Evolutionary conservation across 352 stramenopile genomes (phyloP).

Genomic region (Phytophthora megakarya): DNA sequence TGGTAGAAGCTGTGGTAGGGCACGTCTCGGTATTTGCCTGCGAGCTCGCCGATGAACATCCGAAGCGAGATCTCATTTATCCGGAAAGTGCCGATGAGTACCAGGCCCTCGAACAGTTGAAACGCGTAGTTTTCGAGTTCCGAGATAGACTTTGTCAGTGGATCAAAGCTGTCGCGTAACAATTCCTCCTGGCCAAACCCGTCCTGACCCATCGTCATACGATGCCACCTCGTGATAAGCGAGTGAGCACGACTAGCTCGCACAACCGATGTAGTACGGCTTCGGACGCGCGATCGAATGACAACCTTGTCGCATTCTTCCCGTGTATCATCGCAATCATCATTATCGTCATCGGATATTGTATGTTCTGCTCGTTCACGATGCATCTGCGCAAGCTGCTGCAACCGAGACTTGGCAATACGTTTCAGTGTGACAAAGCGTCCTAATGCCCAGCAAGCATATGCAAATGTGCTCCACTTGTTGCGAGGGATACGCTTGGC

Average conservation of each 20-base stretch:
- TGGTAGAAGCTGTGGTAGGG: conserved; percentile 90
- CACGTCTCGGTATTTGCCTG: conserved; percentile 64
- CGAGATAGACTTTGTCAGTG: conserved; percentile 55
- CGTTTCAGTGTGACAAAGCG: conserved; percentile 53
- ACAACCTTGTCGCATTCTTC: conserved; percentile 22
- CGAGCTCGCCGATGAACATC: conserved; percentile 61
- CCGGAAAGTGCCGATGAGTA: conserved; percentile 69
- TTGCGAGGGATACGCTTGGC: conserved; percentile 64
- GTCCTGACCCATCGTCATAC: conserved; percentile 52
- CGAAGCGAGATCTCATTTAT: conserved; percentile 54
- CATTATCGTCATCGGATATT: conserved; percentile 45
- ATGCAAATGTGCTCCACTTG: conserved; percentile 81
- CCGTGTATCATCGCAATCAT: conserved; percentile 15
- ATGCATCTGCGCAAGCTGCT: conserved; percentile 19
- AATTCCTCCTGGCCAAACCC: conserved; percentile 45
- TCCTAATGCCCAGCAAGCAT: conserved; percentile 62
- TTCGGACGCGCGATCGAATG: conserved; percentile 29
- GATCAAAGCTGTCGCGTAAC: conserved; percentile 58
- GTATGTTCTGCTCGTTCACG: conserved; percentile 22
- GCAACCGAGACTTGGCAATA: conserved; percentile 12
- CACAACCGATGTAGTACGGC: conserved; percentile 49
- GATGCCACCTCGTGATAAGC: conserved; percentile 67
- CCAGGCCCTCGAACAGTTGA: conserved; percentile 64
- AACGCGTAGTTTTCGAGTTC: conserved; percentile 67
- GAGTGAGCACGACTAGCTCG: conserved; percentile 50